Conservation (phyloP, 371 early-diverging fungal genomes). For the Rhizomucor pusillus region DNA sequence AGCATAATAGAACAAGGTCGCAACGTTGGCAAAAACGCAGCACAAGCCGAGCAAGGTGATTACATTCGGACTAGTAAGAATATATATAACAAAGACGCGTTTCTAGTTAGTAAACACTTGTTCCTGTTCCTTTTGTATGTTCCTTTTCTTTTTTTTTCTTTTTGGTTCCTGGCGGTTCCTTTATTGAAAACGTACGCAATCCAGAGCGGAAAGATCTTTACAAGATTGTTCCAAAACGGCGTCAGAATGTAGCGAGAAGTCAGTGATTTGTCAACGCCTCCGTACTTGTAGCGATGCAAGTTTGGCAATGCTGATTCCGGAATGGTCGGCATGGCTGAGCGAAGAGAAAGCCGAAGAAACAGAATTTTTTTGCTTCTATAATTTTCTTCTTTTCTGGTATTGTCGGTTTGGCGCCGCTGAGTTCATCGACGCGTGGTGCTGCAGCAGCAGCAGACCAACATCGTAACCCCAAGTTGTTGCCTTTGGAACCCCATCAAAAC, state of each 20-base stretch:
- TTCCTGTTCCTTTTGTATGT: neutral
- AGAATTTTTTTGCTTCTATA: neutral
- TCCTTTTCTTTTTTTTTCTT: neutral
- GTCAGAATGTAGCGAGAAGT: constrained; percentile 82
- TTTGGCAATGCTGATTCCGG: constrained; percentile 43
- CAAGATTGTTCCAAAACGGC: constrained; percentile 89
- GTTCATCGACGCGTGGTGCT: too few relatives aligned
- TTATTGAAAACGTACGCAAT: constrained; percentile 71
- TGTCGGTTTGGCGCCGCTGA: too few relatives aligned
- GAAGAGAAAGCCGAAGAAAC: constrained; percentile 4
- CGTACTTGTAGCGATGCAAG: constrained; percentile 81
- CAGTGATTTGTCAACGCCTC: constrained; percentile 85
- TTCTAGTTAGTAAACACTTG: neutral
- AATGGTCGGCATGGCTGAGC: constrained; percentile 24
- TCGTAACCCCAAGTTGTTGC: too few relatives aligned
- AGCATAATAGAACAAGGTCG: constrained; percentile 67
- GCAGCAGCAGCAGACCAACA: too few relatives aligned
- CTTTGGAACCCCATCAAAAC: too few relatives aligned
- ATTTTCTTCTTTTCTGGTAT: too few relatives aligned
- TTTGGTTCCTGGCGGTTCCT: too few relatives aligned
- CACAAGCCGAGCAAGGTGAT: constrained; percentile 95
- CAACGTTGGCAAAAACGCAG: constrained; percentile 76
- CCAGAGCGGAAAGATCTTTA: constrained; percentile 85
- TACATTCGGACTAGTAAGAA: constrained; percentile 83
- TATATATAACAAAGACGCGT: neutral